Evolutionary conservation across 192 early-diverging fungal genomes (phyloP).

Genomic region (Bifiguratus adelaidae): DNA sequence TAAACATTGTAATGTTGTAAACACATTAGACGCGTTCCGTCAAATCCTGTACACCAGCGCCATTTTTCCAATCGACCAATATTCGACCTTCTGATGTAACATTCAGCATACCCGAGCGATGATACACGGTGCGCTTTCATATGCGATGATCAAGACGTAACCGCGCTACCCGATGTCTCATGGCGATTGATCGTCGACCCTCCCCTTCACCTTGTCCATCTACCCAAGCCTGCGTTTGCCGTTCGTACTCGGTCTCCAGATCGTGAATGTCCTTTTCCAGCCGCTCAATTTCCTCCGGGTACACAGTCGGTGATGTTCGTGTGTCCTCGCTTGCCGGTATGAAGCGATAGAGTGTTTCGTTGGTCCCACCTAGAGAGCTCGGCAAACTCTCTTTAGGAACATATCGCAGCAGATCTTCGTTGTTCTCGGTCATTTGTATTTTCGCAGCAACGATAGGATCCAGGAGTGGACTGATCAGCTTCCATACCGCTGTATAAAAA

Average conservation of each 20-base stretch:
- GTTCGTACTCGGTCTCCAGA: neutral
- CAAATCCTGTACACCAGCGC: neutral
- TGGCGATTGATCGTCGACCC: neutral
- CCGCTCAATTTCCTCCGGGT: neutral
- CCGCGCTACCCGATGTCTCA: neutral
- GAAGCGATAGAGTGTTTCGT: conserved; percentile 43
- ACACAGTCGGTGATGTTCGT: neutral
- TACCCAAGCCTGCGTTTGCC: neutral
- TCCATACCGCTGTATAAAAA: conserved; percentile 46
- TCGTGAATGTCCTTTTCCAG: neutral
- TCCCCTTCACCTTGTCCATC: neutral
- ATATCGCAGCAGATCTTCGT: conserved; percentile 49
- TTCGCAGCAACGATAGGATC: conserved; percentile 88
- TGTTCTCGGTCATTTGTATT: conserved; percentile 57
- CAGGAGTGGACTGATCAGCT: conserved; percentile 67
- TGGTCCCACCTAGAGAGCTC: conserved; percentile 43
- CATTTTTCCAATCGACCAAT: neutral
- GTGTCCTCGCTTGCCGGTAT: neutral
- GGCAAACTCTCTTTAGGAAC: conserved; percentile 54
- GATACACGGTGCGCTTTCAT: neutral
- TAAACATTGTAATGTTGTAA: too few relatives aligned
- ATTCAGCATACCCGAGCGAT: neutral
- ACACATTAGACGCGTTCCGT: neutral
- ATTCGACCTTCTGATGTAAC: too few relatives aligned
- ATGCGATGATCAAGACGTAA: neutral